Base-by-base conservation (phyloP, 2,329 filamentous ascomycete genomes). In the Cytospora chrysosperma region DNA sequence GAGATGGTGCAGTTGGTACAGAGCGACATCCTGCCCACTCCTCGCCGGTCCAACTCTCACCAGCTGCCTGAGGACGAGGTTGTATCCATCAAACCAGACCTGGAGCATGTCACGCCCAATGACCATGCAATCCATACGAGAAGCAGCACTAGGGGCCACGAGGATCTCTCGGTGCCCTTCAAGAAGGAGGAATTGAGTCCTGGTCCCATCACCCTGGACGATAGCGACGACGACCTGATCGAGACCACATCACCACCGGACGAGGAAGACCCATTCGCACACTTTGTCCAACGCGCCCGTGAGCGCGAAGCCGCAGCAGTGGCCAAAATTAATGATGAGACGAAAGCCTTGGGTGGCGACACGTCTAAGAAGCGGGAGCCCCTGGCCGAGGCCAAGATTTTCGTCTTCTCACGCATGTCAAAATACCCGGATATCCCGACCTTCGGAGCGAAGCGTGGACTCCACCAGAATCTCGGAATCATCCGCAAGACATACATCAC, bases 371-470 rank as follows among this genome's bases (percentile, higher is more conserved):
- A 21, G 26, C 51, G 50, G 24, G 58, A 58, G 21, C 32, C 52
- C n/a, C 15, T 60, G 7, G 32, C 64, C 34, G 28, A 52, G 30
- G 57, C 91, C 49, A 78, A 84, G 62, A 84, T 94, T 27, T 78
- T 93, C 34, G 85, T 97, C 67, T 84, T 81, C 0, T 91, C 93
- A 0, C 75, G 79, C 3, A 82, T 97, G 7, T 79, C 83, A 0
- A 79, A 81, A 52, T 58, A 66, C n/a, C 32, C 52, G 0, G 47
- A 57, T 1, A 56, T 67, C 34, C 61, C 63, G 5, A 68, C 69
- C 9, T 64, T 64, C 7, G 64, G 64, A 17, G 55, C 49, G 15
- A 61, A 40, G 40, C 64, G 64, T 12, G 58, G 62, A 12, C 50
- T 64, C 17, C 37, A 43, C n/a, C 64, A 66, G 49, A 30, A 58